Base-by-base conservation (phyloP, 257 asterid genomes). In the Misopates orontium region DNA sequence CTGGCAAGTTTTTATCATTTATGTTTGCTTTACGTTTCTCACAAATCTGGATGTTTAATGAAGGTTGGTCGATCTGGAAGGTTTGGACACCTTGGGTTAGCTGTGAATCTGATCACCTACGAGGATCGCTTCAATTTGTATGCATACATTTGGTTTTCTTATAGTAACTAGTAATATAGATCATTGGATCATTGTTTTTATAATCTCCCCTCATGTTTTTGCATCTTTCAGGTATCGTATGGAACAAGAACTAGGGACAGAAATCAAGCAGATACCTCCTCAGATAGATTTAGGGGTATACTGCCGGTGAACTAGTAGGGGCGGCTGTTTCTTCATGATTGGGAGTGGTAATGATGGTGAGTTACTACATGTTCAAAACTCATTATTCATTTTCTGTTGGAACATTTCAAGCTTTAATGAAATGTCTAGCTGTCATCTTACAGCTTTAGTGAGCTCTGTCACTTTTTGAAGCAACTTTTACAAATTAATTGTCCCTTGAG, bases 61-160 rank as follows among this genome's bases (percentile, higher is more conserved):
- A 70, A 90, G 97, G 97, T 90, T 77, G 97, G 97, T 66, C 87
- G 97, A 70, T 90, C 97, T 3, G 97, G 97, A 74, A 83, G 97
- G 77, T 90, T 85, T 70, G 97, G 97, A 64, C 95, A 90, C 79
- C 97, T 90, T 80, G 97, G 97, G 42, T 75, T 90, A 61, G 97
- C 97, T 59, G 97, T 87, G 79, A 90, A 84, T 80, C 84, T 90
- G 82, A 87, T 87, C 66, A 87, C 96, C 68, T 90, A 67, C 20
- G 97, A 87, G 74, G 95, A 85, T 70, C 95, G 97, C 72, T 89
- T 89, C 70, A 89, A 89, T 79, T 73, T 89, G 95, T 87, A 87
- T 60, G 95, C 71, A 24, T 24, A 4, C 13, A 41, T 11, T 64
- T 59, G 11, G 36, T 59, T 57, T 60, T 36, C 15, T 51, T 20